Base-by-base conservation (phyloP, 1,284 basidiomycete genomes). In the Moesziomyces parantarcticus region DNA sequence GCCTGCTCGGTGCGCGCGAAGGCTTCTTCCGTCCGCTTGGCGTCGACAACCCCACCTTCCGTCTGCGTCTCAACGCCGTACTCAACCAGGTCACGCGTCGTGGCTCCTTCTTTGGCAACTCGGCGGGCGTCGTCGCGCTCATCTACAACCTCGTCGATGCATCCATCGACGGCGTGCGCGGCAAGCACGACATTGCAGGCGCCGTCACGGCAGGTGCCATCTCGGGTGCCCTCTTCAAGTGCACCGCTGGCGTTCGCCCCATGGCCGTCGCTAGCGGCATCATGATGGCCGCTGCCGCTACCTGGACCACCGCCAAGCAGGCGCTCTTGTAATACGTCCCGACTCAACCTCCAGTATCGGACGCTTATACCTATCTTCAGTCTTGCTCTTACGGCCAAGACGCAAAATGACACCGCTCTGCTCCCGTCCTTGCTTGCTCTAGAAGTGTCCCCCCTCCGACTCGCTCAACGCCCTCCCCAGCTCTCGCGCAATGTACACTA, bases 51-150 rank as follows among this genome's bases (percentile, higher is more conserved):
- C 75, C 81, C 21, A 83, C 81, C n/a, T 56, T 78, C 90, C 88
- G 94, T 73, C 87, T 99, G 83, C 90, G 97, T 86, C 90, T 99
- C 87, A 99, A 99, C 87, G 95, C 93, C 79, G 87, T 99, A 64
- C 89, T 99, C 78, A 99, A 99, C 88, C 92, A 93, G 84, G 90
- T 97, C 84, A 98, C 96, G 67, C 88, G 96, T 85, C 89, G 97
- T 86, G 97, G 97, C 45, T 95, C 92, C 53, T 97, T 97, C 86
- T 91, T 97, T 85, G 97, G 95, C 81, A 99, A 99, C 88, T 97
- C 93, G 83, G 93, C 95, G 83, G 97, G 97, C 85, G 92, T 98
- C 70, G 87, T 99, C 75, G 96, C 96, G 59, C 89, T 99, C 82
- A 90, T 92, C 76, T 99, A 99, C 88, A 99, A 99, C 86, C 90